These are phyloP conservation scores for Aspergillus transmontanensis DNA, from an alignment of 2,329 filamentous ascomycete species.

Conservation along the genomic window DNA sequence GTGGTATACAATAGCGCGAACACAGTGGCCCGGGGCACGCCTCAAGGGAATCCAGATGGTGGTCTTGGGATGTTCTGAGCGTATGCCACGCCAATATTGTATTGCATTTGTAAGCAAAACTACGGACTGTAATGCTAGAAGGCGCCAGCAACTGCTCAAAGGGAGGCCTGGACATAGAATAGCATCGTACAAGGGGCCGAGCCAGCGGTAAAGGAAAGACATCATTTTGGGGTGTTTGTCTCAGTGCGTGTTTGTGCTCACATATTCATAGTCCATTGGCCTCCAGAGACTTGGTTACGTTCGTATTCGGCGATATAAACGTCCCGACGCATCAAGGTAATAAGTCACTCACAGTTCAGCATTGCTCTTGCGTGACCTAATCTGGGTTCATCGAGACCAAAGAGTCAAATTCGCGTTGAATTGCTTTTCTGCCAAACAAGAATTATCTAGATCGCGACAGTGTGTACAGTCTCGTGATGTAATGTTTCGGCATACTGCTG, in stretches of 20 bases:
- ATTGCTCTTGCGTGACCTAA: neutral
- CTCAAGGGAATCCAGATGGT: slow-evolving; percentile 13
- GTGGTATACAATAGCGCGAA: slow-evolving; percentile 14
- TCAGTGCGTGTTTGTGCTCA: neutral
- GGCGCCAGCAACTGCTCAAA: slow-evolving; percentile 46
- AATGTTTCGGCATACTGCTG: neutral
- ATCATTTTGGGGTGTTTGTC: neutral
- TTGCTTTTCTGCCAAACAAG: neutral
- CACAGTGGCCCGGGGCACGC: slow-evolving; percentile 5
- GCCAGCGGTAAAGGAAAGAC: slow-evolving; percentile 2
- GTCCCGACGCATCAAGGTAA: no score
- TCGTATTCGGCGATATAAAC: neutral
- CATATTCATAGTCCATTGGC: neutral
- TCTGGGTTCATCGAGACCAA: neutral
- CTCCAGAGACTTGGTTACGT: neutral
- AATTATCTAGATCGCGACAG: neutral
- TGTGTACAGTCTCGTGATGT: neutral
- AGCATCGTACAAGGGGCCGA: slow-evolving; percentile 28
- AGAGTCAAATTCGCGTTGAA: no score
- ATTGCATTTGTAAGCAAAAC: slow-evolving; percentile 42
- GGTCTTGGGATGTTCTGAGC: slow-evolving; percentile 3
- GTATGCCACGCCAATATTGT: slow-evolving; percentile 22
- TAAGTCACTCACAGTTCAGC: no score
- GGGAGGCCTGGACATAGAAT: slow-evolving; percentile 42
- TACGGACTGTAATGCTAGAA: slow-evolving; percentile 48